Conservation (phyloP, 148 eudicot species). For the Arbutus unedo region DNA sequence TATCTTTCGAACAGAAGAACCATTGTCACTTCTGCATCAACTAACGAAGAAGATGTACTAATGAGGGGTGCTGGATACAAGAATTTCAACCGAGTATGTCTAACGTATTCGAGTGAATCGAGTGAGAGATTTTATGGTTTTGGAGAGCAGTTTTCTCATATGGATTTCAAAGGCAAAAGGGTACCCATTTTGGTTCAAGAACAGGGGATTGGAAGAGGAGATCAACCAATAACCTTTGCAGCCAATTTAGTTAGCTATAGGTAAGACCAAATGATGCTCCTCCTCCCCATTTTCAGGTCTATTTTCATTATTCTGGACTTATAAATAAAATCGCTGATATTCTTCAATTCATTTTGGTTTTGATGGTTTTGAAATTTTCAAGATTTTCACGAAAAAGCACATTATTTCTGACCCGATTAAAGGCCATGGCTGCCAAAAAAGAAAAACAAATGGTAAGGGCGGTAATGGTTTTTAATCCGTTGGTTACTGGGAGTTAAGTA, state of each 20-base stretch:
- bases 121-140: slow-evolving; percentile 87
- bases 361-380: background rate
- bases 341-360: background rate
- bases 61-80: slow-evolving; percentile 21
- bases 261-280: slow-evolving; percentile 26
- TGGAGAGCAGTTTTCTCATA: slow-evolving; percentile 94
- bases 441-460: background rate
- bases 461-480: background rate
- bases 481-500: background rate
- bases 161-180: slow-evolving; percentile 93
- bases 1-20: slow-evolving; percentile 33
- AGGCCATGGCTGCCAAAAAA: background rate
- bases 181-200: slow-evolving; percentile 97
- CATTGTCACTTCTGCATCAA: slow-evolving; percentile 31
- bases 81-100: slow-evolving; percentile 63
- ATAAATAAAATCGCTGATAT: background rate
- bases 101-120: slow-evolving; percentile 70
- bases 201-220: slow-evolving; percentile 99
- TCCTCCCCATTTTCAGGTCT: background rate
- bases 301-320: background rate
- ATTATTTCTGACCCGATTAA: background rate
- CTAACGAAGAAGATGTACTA: slow-evolving; percentile 39
- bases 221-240: slow-evolving; percentile 95
- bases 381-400: background rate
- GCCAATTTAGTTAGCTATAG: slow-evolving; percentile 93